Evolutionary conservation across 495 filamentous ascomycete genomes (phyloP).

Genomic region (Parathielavia hyrcaniae): DNA sequence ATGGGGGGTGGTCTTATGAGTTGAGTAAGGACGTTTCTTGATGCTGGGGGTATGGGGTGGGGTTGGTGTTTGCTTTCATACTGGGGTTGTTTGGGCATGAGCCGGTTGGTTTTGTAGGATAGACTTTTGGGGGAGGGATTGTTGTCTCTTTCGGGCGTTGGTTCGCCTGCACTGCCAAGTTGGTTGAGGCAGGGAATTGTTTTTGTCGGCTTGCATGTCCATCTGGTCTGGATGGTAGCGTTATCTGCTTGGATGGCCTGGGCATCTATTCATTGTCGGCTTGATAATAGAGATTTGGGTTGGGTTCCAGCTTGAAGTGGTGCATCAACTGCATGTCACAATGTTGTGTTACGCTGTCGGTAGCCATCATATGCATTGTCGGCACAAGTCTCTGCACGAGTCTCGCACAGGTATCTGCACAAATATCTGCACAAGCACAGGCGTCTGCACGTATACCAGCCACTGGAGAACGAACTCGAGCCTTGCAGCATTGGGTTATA

Average conservation of each 20-base stretch:
- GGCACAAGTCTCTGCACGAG: not conserved
- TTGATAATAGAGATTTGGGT: not conserved
- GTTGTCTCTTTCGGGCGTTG: not conserved
- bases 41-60: not conserved
- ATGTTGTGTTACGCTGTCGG: not conserved
- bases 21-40: conserved; percentile 40
- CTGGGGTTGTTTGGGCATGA: not conserved
- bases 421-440: not conserved
- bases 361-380: not conserved
- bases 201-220: not conserved
- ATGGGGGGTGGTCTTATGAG: conserved; percentile 81
- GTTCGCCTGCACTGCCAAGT: too few relatives aligned
- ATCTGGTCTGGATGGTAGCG: not conserved
- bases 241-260: not conserved
- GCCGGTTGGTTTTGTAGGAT: not conserved
- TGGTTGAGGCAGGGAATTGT: too few relatives aligned
- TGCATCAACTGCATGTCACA: not conserved
- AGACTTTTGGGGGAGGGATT: not conserved
- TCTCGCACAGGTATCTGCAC: too few relatives aligned
- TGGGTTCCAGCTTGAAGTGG: not conserved
- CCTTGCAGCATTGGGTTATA: not conserved
- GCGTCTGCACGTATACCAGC: too few relatives aligned
- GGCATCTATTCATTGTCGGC: too few relatives aligned
- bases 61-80: not conserved
- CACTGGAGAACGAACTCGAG: not conserved